Conservation (phyloP, 306 rosid species). For the Prunus campanulata region DNA sequence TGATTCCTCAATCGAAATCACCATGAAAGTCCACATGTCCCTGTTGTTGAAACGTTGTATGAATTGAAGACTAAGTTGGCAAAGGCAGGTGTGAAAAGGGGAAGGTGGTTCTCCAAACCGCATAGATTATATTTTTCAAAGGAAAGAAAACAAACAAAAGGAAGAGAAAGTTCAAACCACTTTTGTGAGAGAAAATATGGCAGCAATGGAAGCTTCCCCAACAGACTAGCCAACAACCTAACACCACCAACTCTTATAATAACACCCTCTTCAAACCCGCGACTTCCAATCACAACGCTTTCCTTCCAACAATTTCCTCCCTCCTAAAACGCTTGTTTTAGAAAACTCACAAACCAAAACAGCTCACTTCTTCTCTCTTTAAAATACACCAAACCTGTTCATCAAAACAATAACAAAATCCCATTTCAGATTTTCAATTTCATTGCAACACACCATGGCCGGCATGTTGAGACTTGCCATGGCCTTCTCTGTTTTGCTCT, state of each 20-base stretch:
- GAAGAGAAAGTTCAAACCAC: not conserved
- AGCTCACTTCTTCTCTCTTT: not conserved
- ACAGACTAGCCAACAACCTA: constrained; percentile 39
- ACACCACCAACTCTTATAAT: constrained; percentile 48
- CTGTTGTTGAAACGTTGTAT: constrained; percentile 13
- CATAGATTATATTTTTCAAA: not conserved
- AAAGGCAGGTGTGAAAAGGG: constrained; percentile 32
- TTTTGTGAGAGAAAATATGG: not conserved
- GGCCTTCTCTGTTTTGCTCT: constrained; percentile 22
- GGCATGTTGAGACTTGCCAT: constrained; percentile 29
- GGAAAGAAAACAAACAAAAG: not conserved
- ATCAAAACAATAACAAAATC: not conserved
- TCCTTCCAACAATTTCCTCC: not conserved
- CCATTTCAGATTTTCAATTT: not conserved
- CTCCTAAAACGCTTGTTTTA: too few species aligned
- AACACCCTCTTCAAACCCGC: not conserved
- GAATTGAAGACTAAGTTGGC: not conserved
- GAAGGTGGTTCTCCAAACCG: constrained; percentile 15
- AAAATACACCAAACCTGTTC: too few species aligned
- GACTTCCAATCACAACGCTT: not conserved
- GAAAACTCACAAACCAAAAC: not conserved
- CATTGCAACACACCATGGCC: constrained; percentile 26
- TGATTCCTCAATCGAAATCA: constrained; percentile 16
- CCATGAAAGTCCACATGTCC: constrained; percentile 4
- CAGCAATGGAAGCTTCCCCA: constrained; percentile 40